Base-by-base conservation (phyloP, 805 yeast species). In the Metschnikowia amazonensis region DNA sequence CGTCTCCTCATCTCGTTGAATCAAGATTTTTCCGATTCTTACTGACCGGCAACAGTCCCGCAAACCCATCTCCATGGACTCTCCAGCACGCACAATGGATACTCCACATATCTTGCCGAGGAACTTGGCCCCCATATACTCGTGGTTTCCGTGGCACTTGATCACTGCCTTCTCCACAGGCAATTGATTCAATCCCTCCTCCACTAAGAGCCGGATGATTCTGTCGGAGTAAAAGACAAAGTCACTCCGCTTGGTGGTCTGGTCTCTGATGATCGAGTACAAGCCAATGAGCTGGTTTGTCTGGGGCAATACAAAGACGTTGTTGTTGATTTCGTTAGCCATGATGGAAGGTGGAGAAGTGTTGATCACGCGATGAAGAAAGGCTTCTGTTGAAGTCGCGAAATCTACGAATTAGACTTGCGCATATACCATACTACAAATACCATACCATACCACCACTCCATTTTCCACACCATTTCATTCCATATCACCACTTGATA, bases 1-100 rank as follows among this genome's bases (percentile, higher is more conserved):
- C 21, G 98, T 94, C 69, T 94, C 99, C 69, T 94, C 99, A 62
- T 94, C 97, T 68, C 99, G 80, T 72, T 94, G 99, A 57, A 94
- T 94, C 62, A 94, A 75, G 56, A 94, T 92, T 74, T 94, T 94
- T 44, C 99, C 99, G 49, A 94, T 86, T 62, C 98, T 78, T 31
- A 94, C 99, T 9, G 95, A 85, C 54, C 99, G 79, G 65, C 98
- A 89, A 68, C 99, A 92, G 65, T 92, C 98, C 65, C 99, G 81
- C 53, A 94, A 74, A 28, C 98, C 99, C 75, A 89, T 95, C 68
- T 94, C 99, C 99, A 94, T 94, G 36, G 95, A 85, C 67, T 94
- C 99, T 55, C 99, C 99, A 4, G 99, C 99, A 64, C 99, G 79
- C 59, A 94, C 95, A 62, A 94, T 94, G 14, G 97, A 89, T 30